A percentile compares a stretch with the other conserved stretches of the same genome.
Conservation (phyloP, 768 basidiomycete species). For the Amanita molliuscula region DNA sequence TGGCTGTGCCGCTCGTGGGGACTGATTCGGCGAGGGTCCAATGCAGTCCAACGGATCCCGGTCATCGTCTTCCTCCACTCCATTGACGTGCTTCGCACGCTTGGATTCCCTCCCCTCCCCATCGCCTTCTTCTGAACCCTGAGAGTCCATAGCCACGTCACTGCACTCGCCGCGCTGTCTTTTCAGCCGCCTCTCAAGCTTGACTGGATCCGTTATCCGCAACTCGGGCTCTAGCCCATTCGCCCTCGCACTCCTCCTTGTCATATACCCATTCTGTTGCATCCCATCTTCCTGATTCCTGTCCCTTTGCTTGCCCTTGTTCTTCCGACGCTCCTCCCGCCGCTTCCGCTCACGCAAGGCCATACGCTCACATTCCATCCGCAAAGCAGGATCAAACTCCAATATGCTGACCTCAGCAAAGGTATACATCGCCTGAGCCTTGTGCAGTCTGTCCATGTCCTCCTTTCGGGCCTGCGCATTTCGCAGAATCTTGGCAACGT, state of each 20-base stretch:
- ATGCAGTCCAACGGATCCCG: slow-evolving; percentile 37
- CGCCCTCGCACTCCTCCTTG: slow-evolving; percentile 60
- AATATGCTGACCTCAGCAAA: slow-evolving; percentile 79
- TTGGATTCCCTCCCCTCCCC: slow-evolving; percentile 23
- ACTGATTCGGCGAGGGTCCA: slow-evolving; percentile 19
- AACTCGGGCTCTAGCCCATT: slow-evolving; percentile 68
- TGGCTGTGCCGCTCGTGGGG: slow-evolving; percentile 14
- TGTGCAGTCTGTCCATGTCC: slow-evolving; percentile 68
- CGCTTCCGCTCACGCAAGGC: slow-evolving; percentile 64
- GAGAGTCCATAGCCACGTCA: slow-evolving; percentile 35
- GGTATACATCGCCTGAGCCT: slow-evolving; percentile 84
- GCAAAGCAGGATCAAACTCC: slow-evolving; percentile 74
- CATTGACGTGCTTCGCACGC: slow-evolving; percentile 1
- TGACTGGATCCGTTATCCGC: slow-evolving; percentile 62
- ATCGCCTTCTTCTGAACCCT: slow-evolving; percentile 35
- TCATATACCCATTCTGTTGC: slow-evolving; percentile 23
- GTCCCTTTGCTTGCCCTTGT: slow-evolving; percentile 25
- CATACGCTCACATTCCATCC: slow-evolving; percentile 82
- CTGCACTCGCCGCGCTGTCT: slow-evolving; percentile 53
- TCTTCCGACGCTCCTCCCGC: slow-evolving; percentile 36
- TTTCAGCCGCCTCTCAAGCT: slow-evolving; percentile 68
- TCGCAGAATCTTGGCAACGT: slow-evolving; percentile 72
- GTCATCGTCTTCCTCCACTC: slow-evolving; percentile 34
- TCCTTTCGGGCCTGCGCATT: slow-evolving; percentile 52
- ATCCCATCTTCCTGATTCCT: slow-evolving; percentile 19